Conservation (phyloP, 108 stramenopile species). For the Cyclotella kingstonii region DNA sequence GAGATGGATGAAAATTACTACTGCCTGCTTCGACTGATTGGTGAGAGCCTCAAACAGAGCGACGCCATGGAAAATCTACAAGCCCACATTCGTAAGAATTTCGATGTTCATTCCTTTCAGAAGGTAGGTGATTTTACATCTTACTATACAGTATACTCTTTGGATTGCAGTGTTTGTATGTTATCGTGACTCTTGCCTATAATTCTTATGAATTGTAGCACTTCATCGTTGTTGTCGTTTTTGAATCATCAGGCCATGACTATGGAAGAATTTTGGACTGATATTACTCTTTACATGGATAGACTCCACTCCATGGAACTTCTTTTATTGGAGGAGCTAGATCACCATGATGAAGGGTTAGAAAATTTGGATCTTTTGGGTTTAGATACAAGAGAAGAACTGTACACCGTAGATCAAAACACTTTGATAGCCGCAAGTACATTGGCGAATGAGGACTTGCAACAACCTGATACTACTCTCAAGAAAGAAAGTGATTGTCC, state of each 20-base stretch:
- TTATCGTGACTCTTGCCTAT: too few species aligned
- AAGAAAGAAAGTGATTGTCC: conserved; percentile 21
- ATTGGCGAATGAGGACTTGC: too few species aligned
- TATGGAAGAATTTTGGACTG: conserved; percentile 54
- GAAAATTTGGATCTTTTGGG: conserved; percentile 18
- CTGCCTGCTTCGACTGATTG: conserved; percentile 25
- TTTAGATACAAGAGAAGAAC: conserved; percentile 1
- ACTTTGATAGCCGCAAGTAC: background rate
- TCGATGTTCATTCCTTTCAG: conserved; percentile 32
- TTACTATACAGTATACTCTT: too few species aligned
- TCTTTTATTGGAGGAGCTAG: conserved; percentile 59
- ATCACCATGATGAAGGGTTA: conserved; percentile 17
- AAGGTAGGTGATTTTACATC: conserved; percentile 29
- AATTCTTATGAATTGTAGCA: too few species aligned
- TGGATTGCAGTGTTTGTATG: too few species aligned
- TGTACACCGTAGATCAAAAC: too few species aligned
- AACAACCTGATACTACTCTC: too few species aligned
- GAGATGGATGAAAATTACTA: conserved; percentile 23
- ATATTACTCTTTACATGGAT: conserved; percentile 69
- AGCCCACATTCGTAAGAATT: conserved; percentile 31
- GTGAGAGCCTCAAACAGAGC: conserved; percentile 35
- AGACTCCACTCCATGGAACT: conserved; percentile 65
- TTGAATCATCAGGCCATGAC: conserved; percentile 37
- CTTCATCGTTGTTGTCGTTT: conserved; percentile 32
- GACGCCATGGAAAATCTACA: conserved; percentile 38